Base-by-base conservation (phyloP, 2,329 filamentous ascomycete species). In the Fusarium sp. region DNA sequence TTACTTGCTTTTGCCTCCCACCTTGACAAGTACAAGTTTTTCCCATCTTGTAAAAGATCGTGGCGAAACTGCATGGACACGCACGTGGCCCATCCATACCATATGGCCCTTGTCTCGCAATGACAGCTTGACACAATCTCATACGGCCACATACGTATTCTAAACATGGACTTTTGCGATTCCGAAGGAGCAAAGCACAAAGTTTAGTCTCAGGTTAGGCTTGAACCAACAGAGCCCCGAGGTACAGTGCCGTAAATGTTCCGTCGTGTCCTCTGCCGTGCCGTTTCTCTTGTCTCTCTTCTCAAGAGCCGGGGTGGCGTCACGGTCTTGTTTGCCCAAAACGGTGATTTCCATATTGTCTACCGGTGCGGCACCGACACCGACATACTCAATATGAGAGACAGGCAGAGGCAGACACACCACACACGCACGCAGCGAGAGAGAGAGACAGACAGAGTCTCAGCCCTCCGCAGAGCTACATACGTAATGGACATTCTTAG, bases 101-200 rank as follows among this genome's bases (percentile, higher is more conserved):
- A 48, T 18, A 36, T 35, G 14, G 39, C 54, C 39, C 51, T 20
- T 61, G 36, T 56, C 38, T 33, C 20, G 33, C 59, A 55, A 65
- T 71, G 67, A 71, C 68, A 71, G 61, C 67, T 66, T 51, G 35
- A 70, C 44, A 65, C 14, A 55, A 55, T 54, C 42, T 70, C 48
- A 70, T 70, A 70, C 68, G 66, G 50, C 26, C 55, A 28, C n/a
- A 56, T 42, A 59, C 38, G 38, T 24, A 70, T 65, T 51, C 39
- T 30, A 51, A 53, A 59, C 51, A 69, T 70, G 65, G 58, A 35
- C 51, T 58, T 63, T 62, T 59, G 30, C 20, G 30, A 26, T 41
- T 31, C 57, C 53, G 47, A 47, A 30, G 47, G 26, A 35, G 45
- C 51, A 58, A 58, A 47, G 30, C 39, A 16, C 35, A 70, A 51